These are phyloP conservation scores for Kwoniella pini DNA, from an alignment of 768 basidiomycete species.

Conservation along the genomic window DNA sequence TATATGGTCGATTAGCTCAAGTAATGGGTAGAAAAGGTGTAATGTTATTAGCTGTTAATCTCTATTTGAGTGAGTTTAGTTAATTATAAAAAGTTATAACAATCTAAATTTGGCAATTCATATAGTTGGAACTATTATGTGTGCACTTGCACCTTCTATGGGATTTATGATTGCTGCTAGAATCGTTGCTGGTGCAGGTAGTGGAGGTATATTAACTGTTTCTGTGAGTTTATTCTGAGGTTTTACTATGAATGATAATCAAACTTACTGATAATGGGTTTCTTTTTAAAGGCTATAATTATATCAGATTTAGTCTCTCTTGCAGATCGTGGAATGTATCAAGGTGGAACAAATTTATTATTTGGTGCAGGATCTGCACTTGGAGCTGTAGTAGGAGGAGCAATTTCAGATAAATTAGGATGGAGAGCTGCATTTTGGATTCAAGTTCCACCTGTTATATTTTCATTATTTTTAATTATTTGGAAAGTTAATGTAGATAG, in stretches of 20 bases:
- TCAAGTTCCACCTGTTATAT: constrained; percentile 35
- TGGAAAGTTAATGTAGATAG: constrained; percentile 41
- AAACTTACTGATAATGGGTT: too few species aligned
- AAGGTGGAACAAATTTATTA: constrained; percentile 42
- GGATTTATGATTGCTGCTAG: constrained; percentile 31
- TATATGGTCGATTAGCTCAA: constrained; percentile 35
- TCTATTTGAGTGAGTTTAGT: constrained; percentile 30
- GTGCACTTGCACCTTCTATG: constrained; percentile 25
- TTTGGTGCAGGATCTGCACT: constrained; percentile 36
- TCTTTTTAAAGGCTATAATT: constrained; percentile 38
- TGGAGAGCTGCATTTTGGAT: constrained; percentile 46
- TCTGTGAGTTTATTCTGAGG: constrained; percentile 34
- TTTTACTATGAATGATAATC: too few species aligned
- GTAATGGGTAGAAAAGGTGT: constrained; percentile 36
- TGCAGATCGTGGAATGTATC: constrained; percentile 48
- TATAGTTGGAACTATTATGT: background rate
- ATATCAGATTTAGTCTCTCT: constrained; percentile 45
- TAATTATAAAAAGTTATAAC: background rate
- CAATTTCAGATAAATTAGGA: constrained; percentile 35
- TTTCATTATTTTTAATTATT: constrained; percentile 33
- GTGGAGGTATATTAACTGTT: constrained; percentile 42
- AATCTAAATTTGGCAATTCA: too few species aligned
- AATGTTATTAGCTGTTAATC: constrained; percentile 29
- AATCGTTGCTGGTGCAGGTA: constrained; percentile 36
- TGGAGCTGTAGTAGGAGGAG: constrained; percentile 43